Evolutionary conservation across 768 basidiomycete species (phyloP).

Genomic region (Pleurotus giganteus): DNA sequence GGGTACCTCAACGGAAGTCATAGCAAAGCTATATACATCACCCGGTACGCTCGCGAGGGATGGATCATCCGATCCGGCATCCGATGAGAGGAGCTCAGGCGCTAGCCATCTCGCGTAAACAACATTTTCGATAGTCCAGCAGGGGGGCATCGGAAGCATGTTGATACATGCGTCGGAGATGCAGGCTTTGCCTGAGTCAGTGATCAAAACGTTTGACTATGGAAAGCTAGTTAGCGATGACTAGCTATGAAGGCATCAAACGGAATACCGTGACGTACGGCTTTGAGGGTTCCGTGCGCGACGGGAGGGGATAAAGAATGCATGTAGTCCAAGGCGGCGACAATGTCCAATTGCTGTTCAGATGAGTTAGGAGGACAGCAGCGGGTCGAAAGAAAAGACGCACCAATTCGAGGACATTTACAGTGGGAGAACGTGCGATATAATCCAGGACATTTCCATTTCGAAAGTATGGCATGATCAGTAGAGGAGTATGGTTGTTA

Average conservation of each 20-base stretch:
- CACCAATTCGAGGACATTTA: neutral
- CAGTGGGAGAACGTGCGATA: neutral
- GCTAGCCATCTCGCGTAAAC: conserved; percentile 6
- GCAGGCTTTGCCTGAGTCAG: neutral
- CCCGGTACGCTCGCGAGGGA: neutral
- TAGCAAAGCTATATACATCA: conserved; percentile 1
- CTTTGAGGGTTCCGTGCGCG: conserved; percentile 4
- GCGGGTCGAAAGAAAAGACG: neutral
- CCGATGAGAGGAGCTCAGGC: conserved; percentile 5
- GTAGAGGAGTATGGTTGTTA: neutral
- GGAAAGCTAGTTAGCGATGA: neutral
- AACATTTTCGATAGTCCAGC: conserved; percentile 7
- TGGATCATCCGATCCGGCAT: neutral
- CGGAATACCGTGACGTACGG: neutral
- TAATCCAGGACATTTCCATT: neutral
- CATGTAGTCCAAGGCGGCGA: neutral
- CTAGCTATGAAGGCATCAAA: neutral
- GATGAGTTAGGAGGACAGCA: neutral
- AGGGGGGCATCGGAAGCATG: conserved; percentile 2
- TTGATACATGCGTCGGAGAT: conserved; percentile 4
- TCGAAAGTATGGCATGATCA: neutral
- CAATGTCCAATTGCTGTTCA: neutral
- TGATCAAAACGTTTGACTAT: conserved; percentile 1
- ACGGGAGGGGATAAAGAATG: conserved; percentile 1
- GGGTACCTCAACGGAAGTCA: conserved; percentile 2